phyloP scores from a whole-genome alignment of 1,284 basidiomycete genomes.

The Boletus mariae region DNA sequence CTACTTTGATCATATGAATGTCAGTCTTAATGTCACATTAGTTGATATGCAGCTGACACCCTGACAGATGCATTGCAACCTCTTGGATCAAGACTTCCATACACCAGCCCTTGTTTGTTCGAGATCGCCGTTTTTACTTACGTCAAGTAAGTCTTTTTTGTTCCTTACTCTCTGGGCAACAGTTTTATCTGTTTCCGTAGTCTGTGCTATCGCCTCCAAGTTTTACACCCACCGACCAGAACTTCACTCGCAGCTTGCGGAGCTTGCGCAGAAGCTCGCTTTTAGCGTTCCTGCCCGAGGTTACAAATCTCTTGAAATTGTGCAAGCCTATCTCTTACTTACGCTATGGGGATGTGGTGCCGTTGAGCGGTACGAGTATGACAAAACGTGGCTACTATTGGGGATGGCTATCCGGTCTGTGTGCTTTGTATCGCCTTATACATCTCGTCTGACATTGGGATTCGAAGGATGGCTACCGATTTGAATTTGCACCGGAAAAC shows the following conservation, averaged over 20 bases:
- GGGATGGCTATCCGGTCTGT: conserved; percentile 81
- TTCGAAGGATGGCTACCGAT: conserved; percentile 86
- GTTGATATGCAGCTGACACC: conserved; percentile 6
- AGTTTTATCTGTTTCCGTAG: conserved; percentile 37
- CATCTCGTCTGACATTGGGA: conserved; percentile 8
- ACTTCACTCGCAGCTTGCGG: conserved; percentile 76
- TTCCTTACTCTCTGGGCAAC: not conserved
- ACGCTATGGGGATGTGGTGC: conserved; percentile 87
- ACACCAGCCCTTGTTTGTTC: conserved; percentile 90
- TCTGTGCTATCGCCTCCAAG: conserved; percentile 91
- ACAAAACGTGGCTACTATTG: conserved; percentile 90
- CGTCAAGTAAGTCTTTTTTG: conserved; percentile 68
- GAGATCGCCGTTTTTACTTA: conserved; percentile 88
- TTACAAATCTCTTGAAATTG: conserved; percentile 95
- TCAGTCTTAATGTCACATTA: conserved; percentile 35
- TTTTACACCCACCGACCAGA: conserved; percentile 86
- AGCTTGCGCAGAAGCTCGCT: conserved; percentile 87
- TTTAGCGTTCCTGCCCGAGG: conserved; percentile 82
- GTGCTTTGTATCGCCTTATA: not conserved
- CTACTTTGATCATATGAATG: conserved; percentile 76
- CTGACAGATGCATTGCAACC: conserved; percentile 61
- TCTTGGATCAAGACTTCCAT: conserved; percentile 84
- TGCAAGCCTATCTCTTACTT: conserved; percentile 85
- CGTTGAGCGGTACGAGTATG: conserved; percentile 92
- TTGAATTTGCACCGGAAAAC: conserved; percentile 93